Percentiles rank a stretch among this genome's conserved stretches.
phyloP scores from a whole-genome alignment of 176 grass and related monocot species.

The Triticum aestivum region DNA sequence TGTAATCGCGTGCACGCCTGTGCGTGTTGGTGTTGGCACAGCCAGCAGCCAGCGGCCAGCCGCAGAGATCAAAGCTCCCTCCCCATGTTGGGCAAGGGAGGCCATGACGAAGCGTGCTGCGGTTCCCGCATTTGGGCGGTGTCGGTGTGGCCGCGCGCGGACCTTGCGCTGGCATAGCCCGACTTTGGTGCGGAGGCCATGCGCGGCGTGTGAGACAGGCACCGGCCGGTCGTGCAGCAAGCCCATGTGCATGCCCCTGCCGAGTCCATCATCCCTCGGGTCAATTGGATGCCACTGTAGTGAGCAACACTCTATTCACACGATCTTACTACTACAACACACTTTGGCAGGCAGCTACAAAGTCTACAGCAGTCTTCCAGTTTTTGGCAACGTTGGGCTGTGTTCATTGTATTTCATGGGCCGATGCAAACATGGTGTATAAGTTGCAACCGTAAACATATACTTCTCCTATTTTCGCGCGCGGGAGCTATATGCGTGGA shows the following conservation, averaged over 20 bases:
- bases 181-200: background rate
- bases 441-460: too few relatives aligned
- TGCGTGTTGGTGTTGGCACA: background rate
- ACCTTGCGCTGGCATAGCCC: background rate
- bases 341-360: too few relatives aligned
- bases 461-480: too few relatives aligned
- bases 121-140: background rate
- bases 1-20: background rate
- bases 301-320: background rate
- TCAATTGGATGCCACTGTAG: background rate
- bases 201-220: background rate
- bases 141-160: background rate
- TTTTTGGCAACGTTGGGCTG: too few relatives aligned
- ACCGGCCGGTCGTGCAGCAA: background rate
- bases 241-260: background rate
- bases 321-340: too few relatives aligned
- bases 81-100: background rate
- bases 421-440: too few relatives aligned
- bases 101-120: background rate
- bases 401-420: too few relatives aligned
- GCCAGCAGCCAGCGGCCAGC: background rate
- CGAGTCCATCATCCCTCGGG: background rate
- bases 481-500: too few relatives aligned
- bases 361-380: too few relatives aligned
- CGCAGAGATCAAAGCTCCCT: background rate